Conservation (phyloP, 345 rosid species). For the Iberis pinnata region DNA sequence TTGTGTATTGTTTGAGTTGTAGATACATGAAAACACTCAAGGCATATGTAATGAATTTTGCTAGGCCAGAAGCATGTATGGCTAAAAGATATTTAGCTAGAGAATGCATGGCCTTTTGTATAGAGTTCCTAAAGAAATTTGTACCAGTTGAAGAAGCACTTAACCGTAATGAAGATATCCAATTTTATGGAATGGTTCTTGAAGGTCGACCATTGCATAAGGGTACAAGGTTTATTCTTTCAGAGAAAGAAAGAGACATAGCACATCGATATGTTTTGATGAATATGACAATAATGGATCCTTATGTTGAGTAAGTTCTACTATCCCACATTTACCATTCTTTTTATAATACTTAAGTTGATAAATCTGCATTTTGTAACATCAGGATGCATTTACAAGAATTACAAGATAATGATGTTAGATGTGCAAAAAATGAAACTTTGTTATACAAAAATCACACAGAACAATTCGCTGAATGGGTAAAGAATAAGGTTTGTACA, state of each 20-base stretch:
- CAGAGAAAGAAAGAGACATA: not conserved
- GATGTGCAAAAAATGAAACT: not conserved
- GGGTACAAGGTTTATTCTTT: not conserved
- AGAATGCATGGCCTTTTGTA: not conserved
- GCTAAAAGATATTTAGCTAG: not conserved
- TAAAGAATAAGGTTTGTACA: not conserved
- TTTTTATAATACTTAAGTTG: not conserved
- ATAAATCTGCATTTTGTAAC: not conserved
- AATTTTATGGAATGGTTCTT: not conserved
- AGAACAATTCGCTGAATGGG: not conserved
- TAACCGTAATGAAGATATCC: not conserved
- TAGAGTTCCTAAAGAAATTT: not conserved
- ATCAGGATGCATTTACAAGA: not conserved
- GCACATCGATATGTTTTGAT: not conserved
- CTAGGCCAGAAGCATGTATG: not conserved
- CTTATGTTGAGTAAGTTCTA: not conserved
- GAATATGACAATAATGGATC: not conserved
- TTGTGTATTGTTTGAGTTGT: not conserved
- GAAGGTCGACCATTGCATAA: not conserved
- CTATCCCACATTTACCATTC: too few relatives aligned
- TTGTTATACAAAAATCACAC: not conserved
- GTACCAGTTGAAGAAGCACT: not conserved
- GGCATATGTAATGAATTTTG: not conserved
- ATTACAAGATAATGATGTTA: not conserved
- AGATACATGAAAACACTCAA: conserved; percentile 3